Evolutionary conservation across 257 asterid genomes (phyloP).

Genomic region (Echites panduratus): DNA sequence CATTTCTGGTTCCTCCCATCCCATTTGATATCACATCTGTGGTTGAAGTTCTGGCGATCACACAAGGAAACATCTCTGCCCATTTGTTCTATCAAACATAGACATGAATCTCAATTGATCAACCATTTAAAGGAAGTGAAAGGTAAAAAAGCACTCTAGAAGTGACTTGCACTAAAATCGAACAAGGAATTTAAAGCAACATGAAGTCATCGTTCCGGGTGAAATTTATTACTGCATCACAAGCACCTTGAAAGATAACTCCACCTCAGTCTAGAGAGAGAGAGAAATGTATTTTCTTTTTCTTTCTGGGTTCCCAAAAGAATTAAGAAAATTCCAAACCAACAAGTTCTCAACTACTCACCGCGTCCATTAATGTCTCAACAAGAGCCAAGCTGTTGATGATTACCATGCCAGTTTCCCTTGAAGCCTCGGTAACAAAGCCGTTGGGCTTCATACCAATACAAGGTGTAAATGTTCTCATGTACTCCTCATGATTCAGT

Average conservation of each 20-base stretch:
- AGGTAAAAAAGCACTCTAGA: neutral
- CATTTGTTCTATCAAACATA: constrained; percentile 42
- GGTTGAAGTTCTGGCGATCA: constrained; percentile 44
- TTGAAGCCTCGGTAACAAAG: constrained; percentile 46
- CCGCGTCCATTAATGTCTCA: constrained; percentile 54
- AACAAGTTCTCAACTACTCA: constrained; percentile 19
- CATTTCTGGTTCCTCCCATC: constrained; percentile 53
- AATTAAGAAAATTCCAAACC: neutral
- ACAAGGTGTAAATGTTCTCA: constrained; percentile 37
- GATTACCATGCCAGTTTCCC: constrained; percentile 45
- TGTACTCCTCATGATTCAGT: constrained; percentile 41
- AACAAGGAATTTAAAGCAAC: neutral
- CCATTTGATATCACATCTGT: constrained; percentile 47
- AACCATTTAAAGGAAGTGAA: neutral
- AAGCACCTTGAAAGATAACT: neutral
- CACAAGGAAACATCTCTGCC: constrained; percentile 55
- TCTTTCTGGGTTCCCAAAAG: neutral
- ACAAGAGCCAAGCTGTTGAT: constrained; percentile 54
- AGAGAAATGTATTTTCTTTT: neutral
- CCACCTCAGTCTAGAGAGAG: neutral
- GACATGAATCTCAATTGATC: neutral
- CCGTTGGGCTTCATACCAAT: constrained; percentile 48
- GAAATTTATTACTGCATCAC: neutral
- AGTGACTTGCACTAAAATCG: neutral
- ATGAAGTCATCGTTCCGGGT: neutral